Percentiles rank a stretch among this genome's conserved stretches.
Evolutionary conservation across 78 protist genomes (phyloP).

Genomic region (Guillardia theta): DNA sequence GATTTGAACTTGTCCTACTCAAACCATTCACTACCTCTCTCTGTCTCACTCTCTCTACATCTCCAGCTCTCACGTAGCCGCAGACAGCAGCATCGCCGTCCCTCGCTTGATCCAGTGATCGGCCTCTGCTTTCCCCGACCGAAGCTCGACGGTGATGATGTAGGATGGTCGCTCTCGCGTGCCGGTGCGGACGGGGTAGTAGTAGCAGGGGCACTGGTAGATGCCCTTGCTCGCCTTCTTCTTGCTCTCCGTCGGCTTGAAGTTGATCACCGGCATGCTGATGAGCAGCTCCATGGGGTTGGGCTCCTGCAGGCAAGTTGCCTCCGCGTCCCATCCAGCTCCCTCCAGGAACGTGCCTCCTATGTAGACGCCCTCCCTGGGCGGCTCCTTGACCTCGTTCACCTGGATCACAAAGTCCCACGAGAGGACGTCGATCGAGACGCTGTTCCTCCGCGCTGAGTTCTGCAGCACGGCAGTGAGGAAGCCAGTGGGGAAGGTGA

Average conservation of each 20-base stretch:
- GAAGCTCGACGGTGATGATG: conserved; percentile 70
- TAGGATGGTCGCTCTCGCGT: conserved; percentile 73
- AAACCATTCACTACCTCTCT: not conserved
- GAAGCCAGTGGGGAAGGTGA: conserved; percentile 91
- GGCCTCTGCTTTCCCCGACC: conserved; percentile 29
- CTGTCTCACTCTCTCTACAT: not conserved
- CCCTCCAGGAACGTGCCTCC: conserved; percentile 81
- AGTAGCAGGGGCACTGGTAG: conserved; percentile 76
- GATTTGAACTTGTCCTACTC: not conserved
- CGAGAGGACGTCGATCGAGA: conserved; percentile 70
- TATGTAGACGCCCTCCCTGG: conserved; percentile 81
- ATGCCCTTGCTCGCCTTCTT: conserved; percentile 57
- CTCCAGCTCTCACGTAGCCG: not conserved
- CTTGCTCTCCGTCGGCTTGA: conserved; percentile 70
- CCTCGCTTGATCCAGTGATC: conserved; percentile 86
- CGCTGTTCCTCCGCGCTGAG: conserved; percentile 57
- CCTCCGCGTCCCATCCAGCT: conserved; percentile 75
- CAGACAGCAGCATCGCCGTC: conserved; percentile 61
- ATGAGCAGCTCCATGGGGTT: conserved; percentile 77
- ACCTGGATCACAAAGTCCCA: conserved; percentile 73
- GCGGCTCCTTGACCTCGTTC: conserved; percentile 22
- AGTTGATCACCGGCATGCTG: conserved; percentile 80
- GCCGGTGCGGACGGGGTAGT: conserved; percentile 78
- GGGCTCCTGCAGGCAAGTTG: conserved; percentile 68
- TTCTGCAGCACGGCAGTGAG: conserved; percentile 84